These are phyloP conservation scores for Microstegium vimineum DNA, from an alignment of 176 grass and related monocot species.

Conservation along the genomic window DNA sequence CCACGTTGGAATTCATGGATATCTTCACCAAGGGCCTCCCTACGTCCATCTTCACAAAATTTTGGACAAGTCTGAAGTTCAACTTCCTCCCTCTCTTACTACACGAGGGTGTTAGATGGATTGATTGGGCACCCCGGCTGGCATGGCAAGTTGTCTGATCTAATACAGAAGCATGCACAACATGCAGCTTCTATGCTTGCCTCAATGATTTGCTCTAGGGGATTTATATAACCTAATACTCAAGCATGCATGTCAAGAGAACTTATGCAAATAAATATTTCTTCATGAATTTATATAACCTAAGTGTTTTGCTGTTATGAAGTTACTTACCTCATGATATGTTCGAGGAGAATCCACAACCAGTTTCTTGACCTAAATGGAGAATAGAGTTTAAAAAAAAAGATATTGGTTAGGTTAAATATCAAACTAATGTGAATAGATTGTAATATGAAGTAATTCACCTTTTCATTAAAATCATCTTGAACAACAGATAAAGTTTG, in stretches of 20 bases:
- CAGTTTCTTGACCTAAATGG: constrained; percentile 68
- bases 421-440: constrained; percentile 13
- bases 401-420: constrained; percentile 28
- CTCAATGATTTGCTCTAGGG: too few species aligned
- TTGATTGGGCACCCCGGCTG: too few species aligned
- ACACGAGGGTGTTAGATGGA: too few species aligned
- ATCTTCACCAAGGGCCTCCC: too few species aligned
- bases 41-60: too few species aligned
- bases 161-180: too few species aligned
- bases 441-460: constrained; percentile 30
- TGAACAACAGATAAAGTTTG: constrained; percentile 88
- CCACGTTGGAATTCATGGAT: too few species aligned
- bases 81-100: too few species aligned
- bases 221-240: too few species aligned
- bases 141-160: too few species aligned
- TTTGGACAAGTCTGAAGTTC: too few species aligned
- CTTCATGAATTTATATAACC: constrained; percentile 10
- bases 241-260: background rate
- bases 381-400: constrained; percentile 21
- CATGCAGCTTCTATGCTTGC: too few species aligned
- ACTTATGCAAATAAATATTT: constrained; percentile 16
- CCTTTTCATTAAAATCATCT: constrained; percentile 99
- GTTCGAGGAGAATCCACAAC: constrained; percentile 93
- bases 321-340: constrained; percentile 67
- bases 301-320: background rate